Evolutionary conservation across 2,329 filamentous ascomycete species (phyloP).

Genomic region (Pyrenophora tritici-repentis): DNA sequence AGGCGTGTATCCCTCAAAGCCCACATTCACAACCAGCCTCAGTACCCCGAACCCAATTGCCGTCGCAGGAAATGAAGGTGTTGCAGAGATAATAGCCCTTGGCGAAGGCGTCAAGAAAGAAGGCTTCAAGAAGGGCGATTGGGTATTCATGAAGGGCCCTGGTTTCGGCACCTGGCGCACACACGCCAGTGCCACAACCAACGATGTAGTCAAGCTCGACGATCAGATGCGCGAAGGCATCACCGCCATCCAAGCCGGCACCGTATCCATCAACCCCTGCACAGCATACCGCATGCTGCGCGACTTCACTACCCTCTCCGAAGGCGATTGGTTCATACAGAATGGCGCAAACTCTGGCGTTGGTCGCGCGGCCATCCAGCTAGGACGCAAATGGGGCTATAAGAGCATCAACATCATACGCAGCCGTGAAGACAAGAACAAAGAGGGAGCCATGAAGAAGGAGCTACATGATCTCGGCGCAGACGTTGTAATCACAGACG

Average conservation of each 20-base stretch:
- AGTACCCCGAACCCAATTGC: slow-evolving; percentile 78
- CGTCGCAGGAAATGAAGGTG: slow-evolving; percentile 87
- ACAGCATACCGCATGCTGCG: slow-evolving; percentile 92
- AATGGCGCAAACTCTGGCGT: slow-evolving; percentile 97
- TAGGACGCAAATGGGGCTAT: slow-evolving; percentile 83
- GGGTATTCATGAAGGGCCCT: slow-evolving; percentile 85
- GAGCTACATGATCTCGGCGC: slow-evolving; percentile 67
- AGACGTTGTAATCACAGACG: slow-evolving; percentile 66
- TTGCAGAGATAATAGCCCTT: slow-evolving; percentile 81
- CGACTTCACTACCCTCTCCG: slow-evolving; percentile 70
- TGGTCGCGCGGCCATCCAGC: slow-evolving; percentile 86
- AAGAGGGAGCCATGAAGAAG: slow-evolving; percentile 67
- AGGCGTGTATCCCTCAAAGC: slow-evolving; percentile 89
- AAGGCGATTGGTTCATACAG: slow-evolving; percentile 94
- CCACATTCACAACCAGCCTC: slow-evolving; percentile 74
- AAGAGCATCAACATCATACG: slow-evolving; percentile 89
- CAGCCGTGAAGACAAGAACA: slow-evolving; percentile 71
- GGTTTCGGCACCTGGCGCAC: slow-evolving; percentile 95
- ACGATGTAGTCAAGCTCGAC: slow-evolving; percentile 69
- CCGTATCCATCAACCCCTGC: slow-evolving; percentile 89
- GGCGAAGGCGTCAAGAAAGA: slow-evolving; percentile 62
- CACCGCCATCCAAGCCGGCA: slow-evolving; percentile 78
- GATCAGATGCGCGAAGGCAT: slow-evolving; percentile 72
- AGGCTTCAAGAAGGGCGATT: slow-evolving; percentile 76
- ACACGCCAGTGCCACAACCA: slow-evolving; percentile 71